Percentiles rank a stretch among this genome's conserved stretches.
These are phyloP conservation scores for Phytophthora sp. DNA, from an alignment of 352 stramenopile genomes.

Conservation along the genomic window DNA sequence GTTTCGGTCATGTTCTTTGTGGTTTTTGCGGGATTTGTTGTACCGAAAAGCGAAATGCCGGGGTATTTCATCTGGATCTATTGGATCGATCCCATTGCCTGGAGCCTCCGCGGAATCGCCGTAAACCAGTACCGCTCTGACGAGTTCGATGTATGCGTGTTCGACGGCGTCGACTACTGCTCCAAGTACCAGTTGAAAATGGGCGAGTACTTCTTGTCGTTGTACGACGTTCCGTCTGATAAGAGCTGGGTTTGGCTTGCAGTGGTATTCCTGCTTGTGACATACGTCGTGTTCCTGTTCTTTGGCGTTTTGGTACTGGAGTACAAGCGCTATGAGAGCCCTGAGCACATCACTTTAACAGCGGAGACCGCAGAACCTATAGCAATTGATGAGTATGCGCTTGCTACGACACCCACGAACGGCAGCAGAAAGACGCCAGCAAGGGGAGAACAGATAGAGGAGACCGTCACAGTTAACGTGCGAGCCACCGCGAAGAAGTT, in stretches of 20 bases:
- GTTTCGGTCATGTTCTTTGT: conserved; percentile 65
- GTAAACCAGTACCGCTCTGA: conserved; percentile 78
- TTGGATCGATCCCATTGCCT: conserved; percentile 74
- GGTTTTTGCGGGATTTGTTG: conserved; percentile 67
- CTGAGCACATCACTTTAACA: conserved; percentile 18
- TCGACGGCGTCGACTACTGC: conserved; percentile 56
- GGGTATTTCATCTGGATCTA: conserved; percentile 72
- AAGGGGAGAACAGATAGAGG: background rate
- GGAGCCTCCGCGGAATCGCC: conserved; percentile 57
- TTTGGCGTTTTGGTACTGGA: conserved; percentile 31
- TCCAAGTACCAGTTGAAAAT: conserved; percentile 32
- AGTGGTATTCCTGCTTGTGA: conserved; percentile 49
- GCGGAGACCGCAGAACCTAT: background rate
- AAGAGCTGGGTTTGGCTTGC: conserved; percentile 43
- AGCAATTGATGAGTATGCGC: conserved; percentile 13
- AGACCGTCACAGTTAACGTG: conserved; percentile 13
- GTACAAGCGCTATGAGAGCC: no score
- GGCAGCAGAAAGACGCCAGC: conserved; percentile 12
- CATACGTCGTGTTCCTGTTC: conserved; percentile 48
- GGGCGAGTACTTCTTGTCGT: conserved; percentile 47
- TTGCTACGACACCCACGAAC: conserved; percentile 21
- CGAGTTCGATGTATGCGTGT: conserved; percentile 46
- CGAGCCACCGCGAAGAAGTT: conserved; percentile 13
- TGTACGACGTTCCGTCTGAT: conserved; percentile 55
- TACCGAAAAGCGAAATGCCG: conserved; percentile 61